Percentiles rank a stretch among this genome's conserved stretches.
These are phyloP conservation scores for Vigna hirtella DNA, from an alignment of 306 rosid genomes.

Conservation along the genomic window DNA sequence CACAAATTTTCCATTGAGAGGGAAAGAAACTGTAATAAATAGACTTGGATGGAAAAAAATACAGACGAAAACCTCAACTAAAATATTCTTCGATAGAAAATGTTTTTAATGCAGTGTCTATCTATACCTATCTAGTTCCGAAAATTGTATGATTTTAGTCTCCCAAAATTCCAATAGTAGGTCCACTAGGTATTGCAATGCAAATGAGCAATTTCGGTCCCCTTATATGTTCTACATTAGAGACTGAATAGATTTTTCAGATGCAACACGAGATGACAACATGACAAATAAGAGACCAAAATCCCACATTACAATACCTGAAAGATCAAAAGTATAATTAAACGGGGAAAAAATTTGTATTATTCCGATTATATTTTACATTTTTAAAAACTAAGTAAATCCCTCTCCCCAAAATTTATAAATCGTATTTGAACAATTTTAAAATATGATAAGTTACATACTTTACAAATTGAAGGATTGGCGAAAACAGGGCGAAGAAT, in stretches of 20 bases:
- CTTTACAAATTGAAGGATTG: conserved; percentile 82
- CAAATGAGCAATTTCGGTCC: neutral
- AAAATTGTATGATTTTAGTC: neutral
- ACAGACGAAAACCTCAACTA: conserved; percentile 9
- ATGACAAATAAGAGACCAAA: neutral
- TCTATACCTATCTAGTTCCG: neutral
- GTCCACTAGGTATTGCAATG: neutral
- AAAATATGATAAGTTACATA: conserved; percentile 50
- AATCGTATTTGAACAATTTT: conserved; percentile 14
- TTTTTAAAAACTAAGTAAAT: neutral
- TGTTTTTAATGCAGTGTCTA: conserved; percentile 9
- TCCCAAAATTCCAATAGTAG: neutral
- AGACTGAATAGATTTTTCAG: neutral
- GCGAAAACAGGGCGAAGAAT: conserved; percentile 78
- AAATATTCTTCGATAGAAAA: conserved; percentile 1
- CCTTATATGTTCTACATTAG: neutral
- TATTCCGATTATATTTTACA: conserved; percentile 11
- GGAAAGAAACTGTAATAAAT: neutral
- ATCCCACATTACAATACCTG: neutral
- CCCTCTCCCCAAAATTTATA: neutral
- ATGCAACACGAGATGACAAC: neutral
- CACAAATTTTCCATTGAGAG: conserved; percentile 45
- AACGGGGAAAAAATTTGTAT: neutral
- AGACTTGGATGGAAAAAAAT: conserved; percentile 19
- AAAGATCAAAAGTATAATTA: neutral